Base-by-base conservation (phyloP, 2,329 filamentous ascomycete species). In the Plectosphaerella plurivora region DNA sequence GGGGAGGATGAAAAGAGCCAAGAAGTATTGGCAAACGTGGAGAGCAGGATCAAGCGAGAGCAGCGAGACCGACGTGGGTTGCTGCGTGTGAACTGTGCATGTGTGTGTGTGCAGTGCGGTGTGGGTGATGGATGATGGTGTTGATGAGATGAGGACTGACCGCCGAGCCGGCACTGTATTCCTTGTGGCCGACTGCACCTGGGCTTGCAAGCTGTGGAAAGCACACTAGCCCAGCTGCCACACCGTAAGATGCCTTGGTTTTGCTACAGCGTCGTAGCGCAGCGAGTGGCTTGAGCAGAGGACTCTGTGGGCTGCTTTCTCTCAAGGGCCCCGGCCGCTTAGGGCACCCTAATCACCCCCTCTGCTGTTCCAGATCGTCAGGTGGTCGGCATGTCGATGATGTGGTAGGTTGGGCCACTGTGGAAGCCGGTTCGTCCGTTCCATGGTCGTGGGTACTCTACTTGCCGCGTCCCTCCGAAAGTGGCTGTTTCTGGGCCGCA, bases 391-490 rank as follows among this genome's bases (percentile, higher is more conserved):
- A 18, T 22, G 18, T 22, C 41, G 41, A 44, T 44, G 41, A 44
- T 44, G 41, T 44, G 41, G n/a, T 18, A 12, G 41, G 18, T 18
- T 18, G 18, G 18, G 41, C 10, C 41, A 44, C n/a, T 18, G 41
- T 9, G n/a, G 37, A n/a, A 39, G 15, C 41, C 10, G 41, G n/a
- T 44, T 44, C 41, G 37, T 18, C 16, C 16, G 41, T 44, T 18
- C 41, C 41, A 44, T 44, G 41, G n/a, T 44, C 41, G 41, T 44
- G 41, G 41, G 41, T 44, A 44, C 41, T 44, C 41, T 44, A 44
- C 41, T 12, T 44, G 41, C 41, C 41, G 41, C 11, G 41, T 10
- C 41, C 41, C 10, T 20, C 41, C 41, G 28, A 33, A 12, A 33
- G 28, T 33, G 28, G 28, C 28, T 33, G 28, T 33, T 33, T 33